Conservation (phyloP, 768 basidiomycete genomes). For the Suillus sp. region DNA sequence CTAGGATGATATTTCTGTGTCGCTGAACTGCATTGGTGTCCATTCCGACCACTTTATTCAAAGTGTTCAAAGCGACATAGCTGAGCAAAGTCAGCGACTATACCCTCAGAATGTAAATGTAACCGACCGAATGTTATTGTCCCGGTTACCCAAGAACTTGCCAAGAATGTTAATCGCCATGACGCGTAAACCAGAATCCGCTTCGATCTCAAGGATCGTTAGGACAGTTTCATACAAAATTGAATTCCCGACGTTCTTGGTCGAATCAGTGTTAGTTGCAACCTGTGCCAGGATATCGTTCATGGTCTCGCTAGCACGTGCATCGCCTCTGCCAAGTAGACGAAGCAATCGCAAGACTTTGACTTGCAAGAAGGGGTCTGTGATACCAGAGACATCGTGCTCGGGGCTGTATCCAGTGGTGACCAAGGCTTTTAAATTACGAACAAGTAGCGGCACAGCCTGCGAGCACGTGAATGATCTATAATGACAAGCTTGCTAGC, state of each 20-base stretch:
- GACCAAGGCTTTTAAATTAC: constrained; percentile 91
- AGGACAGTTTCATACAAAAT: constrained; percentile 98
- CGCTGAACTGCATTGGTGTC: constrained; percentile 98
- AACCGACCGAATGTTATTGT: constrained; percentile 95
- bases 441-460: constrained; percentile 92
- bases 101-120: constrained; percentile 2
- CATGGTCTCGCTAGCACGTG: constrained; percentile 91
- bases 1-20: constrained; percentile 97
- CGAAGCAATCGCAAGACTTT: constrained; percentile 90
- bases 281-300: constrained; percentile 99
- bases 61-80: constrained; percentile 96
- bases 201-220: constrained; percentile 95
- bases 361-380: constrained; percentile 93
- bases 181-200: constrained; percentile 91
- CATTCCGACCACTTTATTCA: constrained; percentile 97
- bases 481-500: not conserved
- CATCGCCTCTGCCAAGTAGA: constrained; percentile 84
- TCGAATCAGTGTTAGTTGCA: constrained; percentile 97
- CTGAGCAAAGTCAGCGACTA: constrained; percentile 43
- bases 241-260: constrained; percentile 98
- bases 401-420: constrained; percentile 98
- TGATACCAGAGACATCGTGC: constrained; percentile 99
- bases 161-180: constrained; percentile 99
- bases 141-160: constrained; percentile 95
- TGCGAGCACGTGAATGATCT: constrained; percentile 33